These are phyloP conservation scores for Pseudonitzschia pungens DNA, from an alignment of 108 stramenopile genomes.

Conservation along the genomic window DNA sequence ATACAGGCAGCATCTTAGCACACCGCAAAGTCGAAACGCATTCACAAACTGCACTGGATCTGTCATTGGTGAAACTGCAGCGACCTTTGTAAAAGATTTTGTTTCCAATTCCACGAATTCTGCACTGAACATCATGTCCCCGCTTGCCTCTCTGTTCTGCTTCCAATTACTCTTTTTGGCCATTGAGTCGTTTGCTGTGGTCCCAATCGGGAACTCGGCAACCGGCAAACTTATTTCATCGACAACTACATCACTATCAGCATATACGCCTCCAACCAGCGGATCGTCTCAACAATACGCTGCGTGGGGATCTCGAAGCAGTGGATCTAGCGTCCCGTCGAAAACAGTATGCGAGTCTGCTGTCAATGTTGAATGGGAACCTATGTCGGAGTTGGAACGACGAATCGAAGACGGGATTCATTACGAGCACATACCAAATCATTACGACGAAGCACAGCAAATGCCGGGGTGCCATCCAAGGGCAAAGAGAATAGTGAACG, in stretches of 20 bases:
- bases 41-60: too few relatives aligned
- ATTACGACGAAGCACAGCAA: neutral
- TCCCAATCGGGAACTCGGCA: neutral
- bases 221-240: neutral
- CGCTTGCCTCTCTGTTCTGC: neutral
- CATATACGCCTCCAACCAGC: neutral
- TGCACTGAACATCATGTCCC: neutral
- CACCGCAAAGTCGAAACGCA: too few relatives aligned
- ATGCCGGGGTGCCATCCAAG: neutral
- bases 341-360: conserved; percentile 42
- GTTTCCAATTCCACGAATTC: neutral
- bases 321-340: conserved; percentile 24
- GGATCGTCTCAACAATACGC: neutral
- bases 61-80: too few relatives aligned
- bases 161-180: neutral
- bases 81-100: too few relatives aligned
- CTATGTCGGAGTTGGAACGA: conserved; percentile 43
- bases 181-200: neutral
- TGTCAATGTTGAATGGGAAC: conserved; percentile 48
- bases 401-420: conserved; percentile 49
- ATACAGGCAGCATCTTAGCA: too few relatives aligned
- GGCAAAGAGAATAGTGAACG: conserved; percentile 5
- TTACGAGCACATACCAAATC: conserved; percentile 40
- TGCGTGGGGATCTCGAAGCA: conserved; percentile 1
- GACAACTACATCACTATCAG: neutral